Conservation (phyloP, 331 rosid species). For the Malus hybrid region DNA sequence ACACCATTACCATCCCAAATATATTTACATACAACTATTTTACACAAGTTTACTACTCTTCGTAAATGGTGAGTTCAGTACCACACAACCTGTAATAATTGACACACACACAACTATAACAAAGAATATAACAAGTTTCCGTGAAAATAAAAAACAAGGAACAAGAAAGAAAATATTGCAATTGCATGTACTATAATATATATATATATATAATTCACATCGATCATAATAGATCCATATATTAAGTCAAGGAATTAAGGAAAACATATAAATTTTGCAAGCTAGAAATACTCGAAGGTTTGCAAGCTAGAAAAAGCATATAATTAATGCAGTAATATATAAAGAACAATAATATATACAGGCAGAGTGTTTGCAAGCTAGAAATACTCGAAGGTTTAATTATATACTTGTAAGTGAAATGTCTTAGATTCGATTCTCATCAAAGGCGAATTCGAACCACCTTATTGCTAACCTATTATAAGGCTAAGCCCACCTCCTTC, state of each 20-base stretch:
- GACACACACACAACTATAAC: no score
- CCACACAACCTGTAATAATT: no score
- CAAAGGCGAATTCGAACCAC: no score
- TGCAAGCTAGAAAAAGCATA: no score
- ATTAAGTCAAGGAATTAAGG: background rate
- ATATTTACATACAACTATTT: no score
- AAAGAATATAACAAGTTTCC: background rate
- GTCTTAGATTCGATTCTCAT: no score
- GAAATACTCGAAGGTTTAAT: background rate
- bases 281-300: background rate
- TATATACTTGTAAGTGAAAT: slow-evolving; percentile 5
- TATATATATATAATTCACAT: background rate
- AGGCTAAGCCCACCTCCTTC: no score
- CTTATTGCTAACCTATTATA: no score
- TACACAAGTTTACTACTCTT: no score
- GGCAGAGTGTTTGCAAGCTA: background rate
- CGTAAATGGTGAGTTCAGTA: no score
- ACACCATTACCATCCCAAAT: no score
- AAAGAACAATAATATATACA: background rate
- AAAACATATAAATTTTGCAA: background rate
- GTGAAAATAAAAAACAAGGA: background rate
- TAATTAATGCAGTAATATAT: no score
- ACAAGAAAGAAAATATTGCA: background rate
- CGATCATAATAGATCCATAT: background rate
- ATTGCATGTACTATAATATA: background rate